Evolutionary conservation across 441 rosid species (phyloP), one percentile per base, ranked within the genome.

Genomic region (Brassica hybrid): DNA sequence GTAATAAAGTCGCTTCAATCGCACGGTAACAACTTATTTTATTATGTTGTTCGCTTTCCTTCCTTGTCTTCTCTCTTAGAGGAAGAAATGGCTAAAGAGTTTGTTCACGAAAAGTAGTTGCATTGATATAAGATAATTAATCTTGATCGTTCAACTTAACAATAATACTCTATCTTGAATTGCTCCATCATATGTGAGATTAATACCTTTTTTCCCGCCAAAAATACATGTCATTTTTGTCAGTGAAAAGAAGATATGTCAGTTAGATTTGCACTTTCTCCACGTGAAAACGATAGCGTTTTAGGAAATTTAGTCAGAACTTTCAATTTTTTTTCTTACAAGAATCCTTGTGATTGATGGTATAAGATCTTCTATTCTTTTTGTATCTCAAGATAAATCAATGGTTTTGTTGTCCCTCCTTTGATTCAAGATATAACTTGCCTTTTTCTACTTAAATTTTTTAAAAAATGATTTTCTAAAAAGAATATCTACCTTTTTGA

Each of bases 221-320:
- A 65, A 50, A 32, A 32, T 58, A 1, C 0, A 17, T 25, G 4
- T 10, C 16, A 75, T 4, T 64, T 32, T 16, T 34, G 7, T 23
- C 63, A 21, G 41, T 64, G 69, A 59, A 57, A 73, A 14, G 1
- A 56, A 3, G 14, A 1, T 6, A 1, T 6, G 58, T 66, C 58
- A 56, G 27, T 56, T 21, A 58, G 61, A 19, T 58, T 58, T 58
- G 3, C 14, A 6, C 45, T 30, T 17, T 52, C 14, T 52, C 19
- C 54, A 61, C 69, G 52, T 56, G 61, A 71, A 38, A 77, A 70
- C 66, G 66, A 17, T 4, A 8, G 7, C 66, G 71, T 50, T 69
- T 75, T 4, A 1, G 14, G 12, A 52, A 34, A 69, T 13, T 19
- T 63, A 69, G 3, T 19, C 9, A 21, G 32, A 27, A 27, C 32